Evolutionary conservation across 129 eudicot species (phyloP).

Genomic region (Scalesia atractyloides): DNA sequence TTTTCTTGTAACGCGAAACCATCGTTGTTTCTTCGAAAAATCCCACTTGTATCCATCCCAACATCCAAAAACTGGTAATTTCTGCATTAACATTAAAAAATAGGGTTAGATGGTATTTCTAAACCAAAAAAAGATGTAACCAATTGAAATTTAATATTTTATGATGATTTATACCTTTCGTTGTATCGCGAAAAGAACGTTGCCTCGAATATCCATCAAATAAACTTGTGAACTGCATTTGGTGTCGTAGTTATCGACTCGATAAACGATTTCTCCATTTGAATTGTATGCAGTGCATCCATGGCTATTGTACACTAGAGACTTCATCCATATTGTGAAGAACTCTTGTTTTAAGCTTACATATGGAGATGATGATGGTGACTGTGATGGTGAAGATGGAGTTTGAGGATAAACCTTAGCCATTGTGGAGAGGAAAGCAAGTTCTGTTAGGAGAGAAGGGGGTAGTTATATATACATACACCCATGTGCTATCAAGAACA

Average conservation of each 20-base stretch:
- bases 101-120: constrained; percentile 5
- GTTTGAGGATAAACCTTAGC: constrained; percentile 52
- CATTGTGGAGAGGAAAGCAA: constrained; percentile 31
- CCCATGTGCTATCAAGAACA: constrained; percentile 24
- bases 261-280: constrained; percentile 59
- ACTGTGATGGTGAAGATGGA: constrained; percentile 24
- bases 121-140: neutral
- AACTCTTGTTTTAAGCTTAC: constrained; percentile 32
- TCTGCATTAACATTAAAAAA: constrained; percentile 41
- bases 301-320: constrained; percentile 65
- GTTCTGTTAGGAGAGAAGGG: constrained; percentile 23
- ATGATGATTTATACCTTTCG: constrained; percentile 48
- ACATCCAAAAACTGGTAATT: constrained; percentile 39
- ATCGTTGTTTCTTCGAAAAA: constrained; percentile 41
- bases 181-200: constrained; percentile 57
- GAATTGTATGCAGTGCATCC: constrained; percentile 80
- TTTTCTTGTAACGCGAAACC: constrained; percentile 57
- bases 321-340: constrained; percentile 83
- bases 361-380: constrained; percentile 29
- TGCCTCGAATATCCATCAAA: constrained; percentile 72
- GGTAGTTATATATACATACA: constrained; percentile 16
- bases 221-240: constrained; percentile 54
- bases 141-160: neutral
- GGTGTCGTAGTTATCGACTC: constrained; percentile 69
- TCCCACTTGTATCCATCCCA: constrained; percentile 71